Base-by-base conservation (phyloP, 768 basidiomycete species). In the Naganishia kalamii region DNA sequence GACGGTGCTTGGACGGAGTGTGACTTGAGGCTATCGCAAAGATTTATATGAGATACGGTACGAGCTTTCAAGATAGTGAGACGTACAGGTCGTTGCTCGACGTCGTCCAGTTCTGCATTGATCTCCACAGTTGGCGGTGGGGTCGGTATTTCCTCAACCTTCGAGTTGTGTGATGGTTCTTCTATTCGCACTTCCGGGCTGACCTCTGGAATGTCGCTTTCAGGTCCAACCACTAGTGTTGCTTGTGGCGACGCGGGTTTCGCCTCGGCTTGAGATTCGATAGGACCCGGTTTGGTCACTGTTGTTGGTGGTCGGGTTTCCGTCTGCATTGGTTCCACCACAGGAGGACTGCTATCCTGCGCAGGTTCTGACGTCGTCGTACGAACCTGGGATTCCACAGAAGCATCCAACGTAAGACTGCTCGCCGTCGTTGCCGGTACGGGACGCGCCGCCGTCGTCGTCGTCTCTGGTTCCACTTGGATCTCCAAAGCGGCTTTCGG, bases 1-100 rank as follows among this genome's bases (percentile, higher is more conserved):
- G 0, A 98, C 92, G 75, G 84, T 89, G 4, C 92, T 94, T 0
- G 91, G 76, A 30, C 75, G 75, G 27, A 81, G 71, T 4, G 72
- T 62, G 17, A 79, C 77, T 13, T 72, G 72, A 17, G 71, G 46
- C 63, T 64, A 23, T 23, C 17, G 32, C 3, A 21, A 19, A 29
- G 3, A 33, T 21, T 17, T 3, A 21, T 30, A 29, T 30, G 25
- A 10, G 51, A 35, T 35, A n/a, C n/a, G n/a, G n/a, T 50, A 12
- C 12, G 50, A 32, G 29, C 19, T 15, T 32, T 15, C 13, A 50
- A 17, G 27, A 30, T 25, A 47, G 10, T 6, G 7, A 19, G 23
- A 50, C 54, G 15, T 57, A 57, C 54, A 21, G 37, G 54, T 37
- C 19, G 37, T 15, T 57, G 54, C 35, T 57, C 54, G 21, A 57